Conservation (phyloP, 306 rosid species). For the Calophaca sinica region DNA sequence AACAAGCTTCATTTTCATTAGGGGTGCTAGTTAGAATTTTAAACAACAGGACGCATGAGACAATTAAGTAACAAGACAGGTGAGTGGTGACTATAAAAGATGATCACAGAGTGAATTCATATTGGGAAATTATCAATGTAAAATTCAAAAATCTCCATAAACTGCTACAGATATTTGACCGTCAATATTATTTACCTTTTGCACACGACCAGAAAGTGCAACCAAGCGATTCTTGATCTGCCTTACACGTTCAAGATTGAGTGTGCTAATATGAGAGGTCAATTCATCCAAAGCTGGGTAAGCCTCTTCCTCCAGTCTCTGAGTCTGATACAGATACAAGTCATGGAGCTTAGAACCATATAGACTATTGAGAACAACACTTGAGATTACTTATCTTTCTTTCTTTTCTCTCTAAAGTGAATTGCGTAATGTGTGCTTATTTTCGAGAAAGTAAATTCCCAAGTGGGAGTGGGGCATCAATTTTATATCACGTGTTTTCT, state of each 20-base stretch:
- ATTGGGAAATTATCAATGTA: not conserved
- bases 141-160: not conserved
- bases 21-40: not conserved
- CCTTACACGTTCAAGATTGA: constrained; percentile 81
- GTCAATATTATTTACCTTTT: constrained; percentile 61
- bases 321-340: constrained; percentile 57
- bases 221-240: constrained; percentile 88
- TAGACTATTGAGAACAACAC: no score
- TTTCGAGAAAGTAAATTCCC: no score
- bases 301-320: constrained; percentile 78
- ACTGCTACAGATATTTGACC: not conserved
- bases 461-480: not conserved
- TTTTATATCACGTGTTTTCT: no score
- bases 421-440: no score
- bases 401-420: no score
- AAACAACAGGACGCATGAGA: not conserved
- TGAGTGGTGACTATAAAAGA: not conserved
- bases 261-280: constrained; percentile 73
- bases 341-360: not conserved
- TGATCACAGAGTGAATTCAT: not conserved
- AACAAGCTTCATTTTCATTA: no score
- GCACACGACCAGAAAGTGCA: constrained; percentile 81
- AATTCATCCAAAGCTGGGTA: constrained; percentile 89
- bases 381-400: no score
- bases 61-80: not conserved